Base-by-base conservation (phyloP, 805 yeast species). In the Hanseniaspora occidentalis region DNA sequence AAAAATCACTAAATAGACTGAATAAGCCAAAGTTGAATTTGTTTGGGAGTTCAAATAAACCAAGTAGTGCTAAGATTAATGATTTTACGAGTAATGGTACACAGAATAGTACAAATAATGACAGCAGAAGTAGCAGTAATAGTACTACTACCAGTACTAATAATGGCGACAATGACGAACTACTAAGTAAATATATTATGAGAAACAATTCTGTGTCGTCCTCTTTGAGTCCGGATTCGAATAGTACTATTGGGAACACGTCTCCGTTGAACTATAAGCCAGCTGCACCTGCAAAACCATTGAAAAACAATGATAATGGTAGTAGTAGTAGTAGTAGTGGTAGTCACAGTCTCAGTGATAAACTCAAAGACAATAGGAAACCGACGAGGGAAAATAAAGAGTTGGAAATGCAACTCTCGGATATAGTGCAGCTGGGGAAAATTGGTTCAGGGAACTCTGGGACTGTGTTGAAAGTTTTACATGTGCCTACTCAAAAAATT, bases 361-460 rank as follows among this genome's bases (percentile, higher is more conserved):
- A n/a, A n/a, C n/a, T n/a, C n/a, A n/a, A n/a, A n/a, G n/a, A n/a
- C 25, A 23, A 23, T 23, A 23, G 25, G 7, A 23, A n/a, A n/a
- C n/a, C n/a, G n/a, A n/a, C n/a, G n/a, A n/a, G n/a, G n/a, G n/a
- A n/a, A n/a, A n/a, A n/a, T n/a, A n/a, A n/a, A n/a, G n/a, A n/a
- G n/a, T n/a, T n/a, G n/a, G 33, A 29, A n/a, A 65, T 77, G 36
- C 67, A 68, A 40, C 70, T 70, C 33, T 76, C 75, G 34, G 96
- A 92, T 52, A 60, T 92, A 20, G 73, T 86, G 13, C 74, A 77
- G 25, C 57, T 92, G 39, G 77, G 84, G 44, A 77, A 77, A 45
- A 67, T 92, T 38, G 99, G 99, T 8, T 71, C 84, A 22, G 99
- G 99, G 10, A 88, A 84, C 56, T 85, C 95, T 10, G 99, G 99